These are phyloP conservation scores for Xylariales sp. DNA, from an alignment of 2,329 filamentous ascomycete species.

Conservation along the genomic window DNA sequence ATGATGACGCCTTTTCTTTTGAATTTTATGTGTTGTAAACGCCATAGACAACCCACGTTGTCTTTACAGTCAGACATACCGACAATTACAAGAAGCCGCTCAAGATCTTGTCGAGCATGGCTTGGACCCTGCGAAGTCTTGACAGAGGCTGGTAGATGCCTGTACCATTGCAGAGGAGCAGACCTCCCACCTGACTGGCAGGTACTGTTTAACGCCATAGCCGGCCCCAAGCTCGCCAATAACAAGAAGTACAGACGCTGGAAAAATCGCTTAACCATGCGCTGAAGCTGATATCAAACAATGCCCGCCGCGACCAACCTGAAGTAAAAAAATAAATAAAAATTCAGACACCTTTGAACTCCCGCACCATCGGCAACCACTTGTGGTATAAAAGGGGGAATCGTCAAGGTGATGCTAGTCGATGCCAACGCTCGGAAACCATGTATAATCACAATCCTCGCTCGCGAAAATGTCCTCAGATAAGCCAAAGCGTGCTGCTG, in stretches of 20 bases:
- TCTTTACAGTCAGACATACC: too few relatives aligned
- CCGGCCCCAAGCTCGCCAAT: conserved; percentile 2
- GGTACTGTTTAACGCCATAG: too few relatives aligned
- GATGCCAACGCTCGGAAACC: conserved; percentile 26
- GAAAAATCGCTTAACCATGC: conserved; percentile 19
- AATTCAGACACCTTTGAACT: conserved; percentile 25
- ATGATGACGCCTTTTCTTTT: too few relatives aligned
- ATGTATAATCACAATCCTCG: conserved; percentile 22
- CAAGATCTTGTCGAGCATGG: background rate
- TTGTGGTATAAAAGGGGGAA: conserved; percentile 17
- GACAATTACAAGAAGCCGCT: background rate
- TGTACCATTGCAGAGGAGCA: too few relatives aligned
- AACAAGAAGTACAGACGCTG: conserved; percentile 5
- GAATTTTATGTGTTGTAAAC: too few relatives aligned
- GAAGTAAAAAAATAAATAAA: too few relatives aligned
- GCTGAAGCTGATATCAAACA: conserved; percentile 20
- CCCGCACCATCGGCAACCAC: conserved; percentile 22
- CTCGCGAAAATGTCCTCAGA: conserved; percentile 24
- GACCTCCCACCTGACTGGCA: too few relatives aligned
- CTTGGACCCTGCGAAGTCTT: too few relatives aligned
- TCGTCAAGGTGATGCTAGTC: conserved; percentile 19
- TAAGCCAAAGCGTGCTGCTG: conserved; percentile 11
- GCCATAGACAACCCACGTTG: too few relatives aligned
- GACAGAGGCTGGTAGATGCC: too few relatives aligned
- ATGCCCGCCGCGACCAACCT: conserved; percentile 24